Evolutionary conservation across 129 eudicot genomes (phyloP), one percentile per base, ranked within the genome.

Genomic region (Silybum marianum): DNA sequence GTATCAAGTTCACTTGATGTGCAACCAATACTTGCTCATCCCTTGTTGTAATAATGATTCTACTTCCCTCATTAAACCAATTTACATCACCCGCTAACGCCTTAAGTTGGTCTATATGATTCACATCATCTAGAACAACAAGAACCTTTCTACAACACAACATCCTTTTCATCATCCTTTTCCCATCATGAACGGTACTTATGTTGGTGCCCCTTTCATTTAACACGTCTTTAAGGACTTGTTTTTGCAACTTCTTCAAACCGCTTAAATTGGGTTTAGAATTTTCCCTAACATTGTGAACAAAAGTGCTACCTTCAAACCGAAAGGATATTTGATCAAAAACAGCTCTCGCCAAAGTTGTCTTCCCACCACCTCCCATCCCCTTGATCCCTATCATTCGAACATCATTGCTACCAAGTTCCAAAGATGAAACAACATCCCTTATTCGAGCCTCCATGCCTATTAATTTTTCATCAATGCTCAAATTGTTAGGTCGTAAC

Each of bases 51-150:
- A 79, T 68, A 10, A 86, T 74, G 11, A 86, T 75, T 48, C 72
- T 66, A 48, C 84, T 86, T 72, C 89, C 89, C 0, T 26, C 76
- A 26, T 69, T 67, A 70, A 86, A 83, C 85, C 84, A 79, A 12
- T 74, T 60, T 39, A 30, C 26, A 1, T 44, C 38, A 16, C 40
- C 42, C 12, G 69, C 83, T 46, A 86, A 73, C 0, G 46, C 79
- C 24, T 86, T 39, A 30, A 82, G 86, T 16, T 86, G 86, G 11
- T 71, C 22, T 22, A 26, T 28, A 42, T 69, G 38, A 24, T 70
- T 76, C 12, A 86, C 77, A 86, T 82, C 86, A 58, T 86, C 89
- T 18, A 86, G 73, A 69, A 86, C 89, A 39, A 86, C 30, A 46
- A 85, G 67, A 6, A 85, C 82, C 68, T 76, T 54, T 22, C 26